Evolutionary conservation across 2,329 filamentous ascomycete species (phyloP).

Genomic region (Emmonsiellopsis sp.): DNA sequence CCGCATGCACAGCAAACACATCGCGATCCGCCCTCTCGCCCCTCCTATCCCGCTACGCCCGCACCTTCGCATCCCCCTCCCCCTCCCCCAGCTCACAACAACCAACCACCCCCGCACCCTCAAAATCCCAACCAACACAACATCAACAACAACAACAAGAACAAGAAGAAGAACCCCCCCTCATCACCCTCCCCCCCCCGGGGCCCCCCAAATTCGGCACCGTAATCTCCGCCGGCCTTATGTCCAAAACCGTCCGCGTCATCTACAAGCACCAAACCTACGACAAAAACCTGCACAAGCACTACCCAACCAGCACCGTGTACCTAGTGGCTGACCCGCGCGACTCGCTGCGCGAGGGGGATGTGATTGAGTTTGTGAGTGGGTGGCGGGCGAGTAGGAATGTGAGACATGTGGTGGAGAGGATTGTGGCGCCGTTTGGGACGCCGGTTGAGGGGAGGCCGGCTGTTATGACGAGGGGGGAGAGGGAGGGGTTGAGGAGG

Average conservation of each 20-base stretch:
- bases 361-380: conserved; percentile 36
- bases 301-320: conserved; percentile 26
- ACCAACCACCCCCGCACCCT: background rate
- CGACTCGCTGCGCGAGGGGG: conserved; percentile 35
- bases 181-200: background rate
- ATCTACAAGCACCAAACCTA: conserved; percentile 24
- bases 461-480: conserved; percentile 25
- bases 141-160: too few relatives aligned
- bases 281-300: conserved; percentile 30
- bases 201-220: conserved; percentile 20
- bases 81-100: background rate
- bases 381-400: conserved; percentile 29
- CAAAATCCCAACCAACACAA: background rate
- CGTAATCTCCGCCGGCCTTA: conserved; percentile 32
- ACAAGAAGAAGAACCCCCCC: too few relatives aligned
- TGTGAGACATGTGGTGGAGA: conserved; percentile 34
- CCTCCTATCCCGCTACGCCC: background rate
- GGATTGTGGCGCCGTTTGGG: conserved; percentile 35
- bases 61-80: background rate
- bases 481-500: conserved; percentile 25
- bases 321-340: conserved; percentile 31
- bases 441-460: conserved; percentile 27
- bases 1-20: background rate
- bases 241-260: conserved; percentile 34
- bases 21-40: background rate